Evolutionary conservation across 495 filamentous ascomycete genomes (phyloP).

Genomic region (Hypomontagnella monticulosa): DNA sequence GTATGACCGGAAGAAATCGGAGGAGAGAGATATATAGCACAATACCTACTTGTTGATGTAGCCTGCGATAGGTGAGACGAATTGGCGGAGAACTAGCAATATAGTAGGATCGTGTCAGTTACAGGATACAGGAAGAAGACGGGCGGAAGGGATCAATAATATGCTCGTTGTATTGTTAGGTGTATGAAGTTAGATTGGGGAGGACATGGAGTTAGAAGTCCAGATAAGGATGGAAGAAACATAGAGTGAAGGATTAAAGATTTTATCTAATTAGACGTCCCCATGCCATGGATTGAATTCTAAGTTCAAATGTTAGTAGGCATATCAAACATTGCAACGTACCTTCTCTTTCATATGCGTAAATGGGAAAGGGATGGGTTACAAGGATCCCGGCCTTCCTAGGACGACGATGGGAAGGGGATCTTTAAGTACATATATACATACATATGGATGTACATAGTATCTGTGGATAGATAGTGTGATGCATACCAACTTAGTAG

Average conservation of each 20-base stretch:
- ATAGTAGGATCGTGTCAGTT: slow-evolving; percentile 16
- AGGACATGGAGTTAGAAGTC: background rate
- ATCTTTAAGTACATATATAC: background rate
- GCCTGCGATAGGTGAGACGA: slow-evolving; percentile 21
- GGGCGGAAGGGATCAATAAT: background rate
- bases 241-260: background rate
- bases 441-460: background rate
- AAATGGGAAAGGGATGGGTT: background rate
- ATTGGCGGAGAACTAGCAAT: slow-evolving; percentile 2
- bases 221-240: background rate
- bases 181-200: background rate
- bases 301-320: background rate
- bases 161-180: slow-evolving; percentile 20
- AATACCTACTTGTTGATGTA: slow-evolving; percentile 23
- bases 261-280: background rate
- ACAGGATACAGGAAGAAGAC: slow-evolving; percentile 4
- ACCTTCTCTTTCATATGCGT: slow-evolving; percentile 11
- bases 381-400: background rate
- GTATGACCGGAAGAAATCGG: background rate
- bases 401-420: background rate
- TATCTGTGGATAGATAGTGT: background rate
- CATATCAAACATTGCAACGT: background rate
- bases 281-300: too few relatives aligned
- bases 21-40: background rate
- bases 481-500: background rate